Percentiles rank a stretch among this genome's conserved stretches.
Evolutionary conservation across 257 asterid genomes (phyloP).

Genomic region (Solanum chiquidenum): DNA sequence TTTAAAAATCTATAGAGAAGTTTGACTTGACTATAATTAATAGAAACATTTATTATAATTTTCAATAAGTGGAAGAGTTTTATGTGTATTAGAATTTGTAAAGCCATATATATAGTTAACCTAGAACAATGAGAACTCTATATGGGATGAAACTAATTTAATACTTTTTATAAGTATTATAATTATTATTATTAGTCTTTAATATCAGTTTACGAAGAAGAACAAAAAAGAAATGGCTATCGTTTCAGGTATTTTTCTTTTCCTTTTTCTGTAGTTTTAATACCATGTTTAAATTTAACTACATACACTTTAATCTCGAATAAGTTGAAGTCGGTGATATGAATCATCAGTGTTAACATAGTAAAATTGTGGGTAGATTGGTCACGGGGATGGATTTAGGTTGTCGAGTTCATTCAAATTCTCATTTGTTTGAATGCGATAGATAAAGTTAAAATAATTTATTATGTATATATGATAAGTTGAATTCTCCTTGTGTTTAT

Average conservation of each 20-base stretch:
- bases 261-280: background rate
- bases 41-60: no score
- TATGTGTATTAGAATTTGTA: background rate
- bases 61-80: background rate
- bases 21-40: background rate
- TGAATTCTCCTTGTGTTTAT: background rate
- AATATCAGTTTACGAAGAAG: background rate
- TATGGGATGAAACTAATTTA: background rate
- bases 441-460: background rate
- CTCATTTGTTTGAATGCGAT: background rate
- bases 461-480: background rate
- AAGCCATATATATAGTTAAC: background rate
- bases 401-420: background rate
- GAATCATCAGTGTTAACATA: background rate
- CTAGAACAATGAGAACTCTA: background rate
- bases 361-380: background rate
- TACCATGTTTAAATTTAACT: background rate
- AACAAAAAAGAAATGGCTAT: background rate
- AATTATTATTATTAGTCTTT: background rate
- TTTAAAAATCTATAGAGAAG: background rate
- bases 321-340: background rate
- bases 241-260: background rate
- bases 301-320: background rate
- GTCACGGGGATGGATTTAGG: background rate
- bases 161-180: background rate